Percentiles rank a stretch among this genome's conserved stretches.
Evolutionary conservation across 2,329 filamentous ascomycete species (phyloP).

Genomic region (Alternaria burnsii): DNA sequence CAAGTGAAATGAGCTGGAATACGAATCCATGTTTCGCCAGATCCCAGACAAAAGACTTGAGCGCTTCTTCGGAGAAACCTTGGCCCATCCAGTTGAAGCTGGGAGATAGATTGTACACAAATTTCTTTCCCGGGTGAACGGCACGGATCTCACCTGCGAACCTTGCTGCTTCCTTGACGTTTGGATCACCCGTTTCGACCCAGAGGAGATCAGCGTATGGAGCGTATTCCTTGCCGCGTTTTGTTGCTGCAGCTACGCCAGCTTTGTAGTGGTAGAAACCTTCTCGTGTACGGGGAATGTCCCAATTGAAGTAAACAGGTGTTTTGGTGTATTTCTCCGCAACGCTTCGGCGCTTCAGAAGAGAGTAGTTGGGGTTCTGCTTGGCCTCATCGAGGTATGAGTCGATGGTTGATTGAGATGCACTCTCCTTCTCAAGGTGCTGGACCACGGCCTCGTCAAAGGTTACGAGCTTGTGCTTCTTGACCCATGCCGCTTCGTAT

Average conservation of each 20-base stretch:
- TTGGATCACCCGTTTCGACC: conserved; percentile 94
- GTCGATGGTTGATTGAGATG: conserved; percentile 69
- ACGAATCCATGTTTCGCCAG: conserved; percentile 84
- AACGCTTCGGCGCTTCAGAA: conserved; percentile 77
- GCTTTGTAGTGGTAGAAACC: conserved; percentile 91
- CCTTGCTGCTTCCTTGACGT: conserved; percentile 75
- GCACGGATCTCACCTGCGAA: conserved; percentile 80
- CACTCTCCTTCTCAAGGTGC: conserved; percentile 74
- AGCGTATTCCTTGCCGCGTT: conserved; percentile 89
- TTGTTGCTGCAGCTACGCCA: conserved; percentile 85
- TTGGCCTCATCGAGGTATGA: conserved; percentile 71
- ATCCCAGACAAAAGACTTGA: conserved; percentile 96
- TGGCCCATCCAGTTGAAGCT: conserved; percentile 99
- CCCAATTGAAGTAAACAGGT: conserved; percentile 85
- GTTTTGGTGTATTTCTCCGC: conserved; percentile 72
- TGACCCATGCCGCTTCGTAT: conserved; percentile 89
- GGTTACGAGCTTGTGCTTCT: conserved; percentile 81
- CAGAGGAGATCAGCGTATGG: conserved; percentile 95
- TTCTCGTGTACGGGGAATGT: conserved; percentile 90
- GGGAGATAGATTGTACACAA: conserved; percentile 96
- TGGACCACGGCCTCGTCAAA: conserved; percentile 89
- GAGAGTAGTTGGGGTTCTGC: conserved; percentile 75
- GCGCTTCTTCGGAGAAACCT: conserved; percentile 81
- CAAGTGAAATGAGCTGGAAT: conserved; percentile 70
- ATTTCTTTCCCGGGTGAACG: conserved; percentile 77